Base-by-base conservation (phyloP, 257 asterid genomes). In the Nicotiana tomentosiformis region DNA sequence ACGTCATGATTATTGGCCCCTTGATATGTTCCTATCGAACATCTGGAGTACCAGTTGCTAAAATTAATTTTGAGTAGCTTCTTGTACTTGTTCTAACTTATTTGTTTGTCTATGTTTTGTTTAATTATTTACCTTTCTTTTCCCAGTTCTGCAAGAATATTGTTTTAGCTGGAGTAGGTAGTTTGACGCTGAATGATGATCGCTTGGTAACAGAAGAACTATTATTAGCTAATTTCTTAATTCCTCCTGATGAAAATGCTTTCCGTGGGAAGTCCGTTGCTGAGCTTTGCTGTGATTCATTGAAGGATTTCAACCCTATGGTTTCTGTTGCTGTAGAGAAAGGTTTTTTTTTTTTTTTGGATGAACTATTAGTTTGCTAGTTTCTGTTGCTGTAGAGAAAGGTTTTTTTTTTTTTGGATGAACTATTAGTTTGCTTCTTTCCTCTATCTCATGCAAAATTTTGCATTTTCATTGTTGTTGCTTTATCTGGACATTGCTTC, bases 221-320 rank as follows among this genome's bases (percentile, higher is more conserved):
- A 35, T 78, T 96, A 84, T 85, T 93, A 0, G 95, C 99, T 23
- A 96, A 94, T 81, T 96, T 96, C 85, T 87, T 94, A 87, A 84
- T 92, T 85, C 97, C 97, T 62, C 82, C 84, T 0, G 95, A 85
- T 66, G 93, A 88, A 79, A 86, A 81, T 67, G 83, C 82, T 7
- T 85, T 82, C 82, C 51, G 81, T 12, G 98, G 94, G 72, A 94
- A 90, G 84, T 86, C 97, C 77, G 86, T 96, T 61, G 98, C 98
- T 9, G 98, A 93, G 87, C 94, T 94, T 64, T 94, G 98, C 76
- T 90, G 98, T 82, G 94, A 91, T 83, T 96, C 99, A 2, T 89
- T 96, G 92, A 94, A 90, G 85, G 98, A 96, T 84, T 96, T 94
- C 88, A 96, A 96, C 84, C 97, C 98, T 64, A 96, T 94, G 99